phyloP scores from a whole-genome alignment of 176 grass and related monocot genomes.

The Aegilops sharonensis region DNA sequence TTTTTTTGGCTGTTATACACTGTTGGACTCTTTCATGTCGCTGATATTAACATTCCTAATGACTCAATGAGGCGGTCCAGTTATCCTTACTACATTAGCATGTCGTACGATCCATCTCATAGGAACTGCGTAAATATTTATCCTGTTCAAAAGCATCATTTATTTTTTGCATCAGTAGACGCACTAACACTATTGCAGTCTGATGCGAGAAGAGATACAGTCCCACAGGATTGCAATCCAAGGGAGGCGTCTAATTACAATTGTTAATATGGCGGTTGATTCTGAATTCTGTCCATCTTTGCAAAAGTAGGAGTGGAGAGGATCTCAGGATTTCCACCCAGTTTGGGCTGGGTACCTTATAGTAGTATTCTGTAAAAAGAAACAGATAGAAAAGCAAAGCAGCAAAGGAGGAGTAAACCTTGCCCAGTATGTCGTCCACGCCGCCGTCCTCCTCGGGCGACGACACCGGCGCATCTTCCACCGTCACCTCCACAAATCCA shows the following conservation, averaged over 20 bases:
- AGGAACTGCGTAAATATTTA: background rate
- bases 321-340: background rate
- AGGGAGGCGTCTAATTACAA: background rate
- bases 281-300: background rate
- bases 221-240: background rate
- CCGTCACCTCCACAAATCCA: conserved; percentile 19
- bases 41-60: background rate
- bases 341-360: background rate
- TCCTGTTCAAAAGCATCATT: background rate
- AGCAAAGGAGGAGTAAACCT: conserved; percentile 26
- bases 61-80: background rate
- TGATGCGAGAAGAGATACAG: background rate
- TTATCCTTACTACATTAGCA: background rate
- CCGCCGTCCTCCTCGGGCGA: background rate
- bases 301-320: background rate
- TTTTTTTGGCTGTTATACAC: background rate
- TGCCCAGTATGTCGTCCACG: conserved; percentile 38
- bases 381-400: background rate
- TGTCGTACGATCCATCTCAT: background rate
- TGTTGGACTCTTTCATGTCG: background rate
- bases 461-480: background rate
- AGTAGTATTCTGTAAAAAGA: too few relatives aligned
- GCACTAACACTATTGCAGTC: background rate
- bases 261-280: background rate
- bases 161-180: background rate